Base-by-base conservation (phyloP, 345 rosid species). In the Turnera subulata region DNA sequence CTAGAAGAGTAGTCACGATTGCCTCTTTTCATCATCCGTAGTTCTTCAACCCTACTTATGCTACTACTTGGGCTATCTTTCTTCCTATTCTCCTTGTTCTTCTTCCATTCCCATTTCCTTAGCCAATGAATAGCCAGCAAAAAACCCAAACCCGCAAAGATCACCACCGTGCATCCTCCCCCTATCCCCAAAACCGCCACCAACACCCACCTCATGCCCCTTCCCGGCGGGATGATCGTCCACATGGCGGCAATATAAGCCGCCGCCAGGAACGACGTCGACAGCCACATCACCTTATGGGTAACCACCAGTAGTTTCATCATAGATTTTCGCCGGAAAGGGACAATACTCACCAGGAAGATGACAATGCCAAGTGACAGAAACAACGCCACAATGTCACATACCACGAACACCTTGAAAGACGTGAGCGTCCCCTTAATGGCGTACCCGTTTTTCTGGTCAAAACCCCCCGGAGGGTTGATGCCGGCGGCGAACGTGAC, bases 381-480 rank as follows among this genome's bases (percentile, higher is more conserved):
- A 62, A 84, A 82, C 10, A 84, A 53, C 5, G 88, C 91, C 9
- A 80, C 52, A 15, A 73, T 61, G 76, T 84, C 80, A 75, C 88
- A 80, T 26, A 80, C 71, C 38, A 54, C 69, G 51, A 85, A 85
- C 29, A 85, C 78, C 42, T 85, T 82, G 38, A 85, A 80, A 15
- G 86, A 66, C 1, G 68, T 23, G 6, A 57, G 55, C 20, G 21
- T 73, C 0, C 81, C 88, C 50, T 61, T 50, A 0, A 53, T 6
- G 7, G 69, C 60, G 59, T 66, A 72, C 15, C 92, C 88, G 1
- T 58, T 78, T 0, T 0, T 46, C 50, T 85, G 70, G 59, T 75
- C 55, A 19, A 82, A 73, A 0, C 88, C 88, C 0, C 92, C 92
- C 0, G 88, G 92, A n/a, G 92, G 92, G 59, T 77, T 82, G 59